These are phyloP conservation scores for Lotmaria passim DNA, from an alignment of 208 protist species.

Conservation along the genomic window DNA sequence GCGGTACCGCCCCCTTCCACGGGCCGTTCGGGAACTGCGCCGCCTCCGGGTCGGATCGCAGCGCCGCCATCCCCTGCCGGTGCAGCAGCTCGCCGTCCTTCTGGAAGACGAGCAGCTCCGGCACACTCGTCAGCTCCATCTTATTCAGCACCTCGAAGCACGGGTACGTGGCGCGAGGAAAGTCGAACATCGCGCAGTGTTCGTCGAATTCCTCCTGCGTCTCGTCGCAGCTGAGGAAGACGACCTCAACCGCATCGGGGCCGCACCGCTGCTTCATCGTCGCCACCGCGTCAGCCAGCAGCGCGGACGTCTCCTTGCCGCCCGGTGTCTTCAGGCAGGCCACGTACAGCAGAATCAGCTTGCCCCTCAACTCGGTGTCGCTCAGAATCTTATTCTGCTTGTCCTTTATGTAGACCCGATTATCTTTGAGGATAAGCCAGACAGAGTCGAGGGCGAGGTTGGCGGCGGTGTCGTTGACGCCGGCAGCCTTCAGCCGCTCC, in stretches of 20 bases:
- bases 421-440: constrained; percentile 18
- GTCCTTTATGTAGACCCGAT: constrained; percentile 43
- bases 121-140: constrained; percentile 39
- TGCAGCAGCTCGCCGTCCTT: constrained; percentile 56
- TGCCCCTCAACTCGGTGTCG: constrained; percentile 36
- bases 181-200: constrained; percentile 46
- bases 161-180: constrained; percentile 54
- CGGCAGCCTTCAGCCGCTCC: constrained; percentile 18
- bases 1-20: constrained; percentile 47
- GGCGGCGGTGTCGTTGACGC: constrained; percentile 36
- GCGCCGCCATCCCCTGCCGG: constrained; percentile 54
- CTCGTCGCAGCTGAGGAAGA: constrained; percentile 67
- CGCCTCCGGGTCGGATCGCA: constrained; percentile 63
- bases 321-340: constrained; percentile 12
- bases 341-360: constrained; percentile 62
- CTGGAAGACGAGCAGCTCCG: constrained; percentile 63
- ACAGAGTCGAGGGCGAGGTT: constrained; percentile 32
- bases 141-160: constrained; percentile 30
- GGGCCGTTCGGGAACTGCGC: constrained; percentile 46
- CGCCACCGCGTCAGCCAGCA: constrained; percentile 40
- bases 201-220: constrained; percentile 45
- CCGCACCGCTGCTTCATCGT: constrained; percentile 20
- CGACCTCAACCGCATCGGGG: constrained; percentile 31
- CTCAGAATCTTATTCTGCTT: constrained; percentile 39
- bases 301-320: constrained; percentile 39